Evolutionary conservation across 2,329 filamentous ascomycete species (phyloP).

Genomic region (Keithomyces neogunnii): DNA sequence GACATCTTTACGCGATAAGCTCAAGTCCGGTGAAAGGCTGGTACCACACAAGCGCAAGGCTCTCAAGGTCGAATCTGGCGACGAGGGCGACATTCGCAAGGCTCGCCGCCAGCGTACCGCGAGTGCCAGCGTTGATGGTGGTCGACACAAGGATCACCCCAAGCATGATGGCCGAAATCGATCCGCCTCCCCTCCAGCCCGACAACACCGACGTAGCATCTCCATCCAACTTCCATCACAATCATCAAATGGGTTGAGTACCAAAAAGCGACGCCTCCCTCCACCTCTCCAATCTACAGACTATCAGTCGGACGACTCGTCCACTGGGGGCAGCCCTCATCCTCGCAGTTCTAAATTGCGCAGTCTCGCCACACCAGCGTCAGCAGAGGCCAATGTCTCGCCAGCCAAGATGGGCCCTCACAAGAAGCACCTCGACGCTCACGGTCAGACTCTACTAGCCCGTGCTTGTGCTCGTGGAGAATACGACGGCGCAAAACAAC

Average conservation of each 20-base stretch:
- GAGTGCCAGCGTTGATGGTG: constrained; percentile 30
- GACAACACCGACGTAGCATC: constrained; percentile 52
- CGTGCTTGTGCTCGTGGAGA: constrained; percentile 82
- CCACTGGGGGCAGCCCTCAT: constrained; percentile 50
- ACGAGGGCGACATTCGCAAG: constrained; percentile 47
- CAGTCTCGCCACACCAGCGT: constrained; percentile 45
- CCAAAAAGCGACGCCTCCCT: constrained; percentile 54
- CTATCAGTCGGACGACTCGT: constrained; percentile 61
- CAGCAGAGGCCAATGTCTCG: constrained; percentile 53
- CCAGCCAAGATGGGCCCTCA: constrained; percentile 61
- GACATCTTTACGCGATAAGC: constrained; percentile 36
- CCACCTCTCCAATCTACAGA: constrained; percentile 54
- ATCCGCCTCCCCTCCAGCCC: constrained; percentile 52
- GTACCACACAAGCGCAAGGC: constrained; percentile 45
- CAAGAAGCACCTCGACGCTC: constrained; percentile 85
- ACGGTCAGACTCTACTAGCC: constrained; percentile 85
- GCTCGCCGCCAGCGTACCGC: constrained; percentile 44
- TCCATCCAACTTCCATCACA: constrained; percentile 55
- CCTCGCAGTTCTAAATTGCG: constrained; percentile 50
- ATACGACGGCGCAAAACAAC: constrained; percentile 66
- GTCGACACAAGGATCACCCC: constrained; percentile 24
- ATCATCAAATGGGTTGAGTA: constrained; percentile 40
- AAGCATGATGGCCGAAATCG: constrained; percentile 26
- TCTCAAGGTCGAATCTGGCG: constrained; percentile 46
- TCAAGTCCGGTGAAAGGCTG: constrained; percentile 38